Evolutionary conservation across 495 filamentous ascomycete genomes (phyloP).

Genomic region (Letharia lupina): DNA sequence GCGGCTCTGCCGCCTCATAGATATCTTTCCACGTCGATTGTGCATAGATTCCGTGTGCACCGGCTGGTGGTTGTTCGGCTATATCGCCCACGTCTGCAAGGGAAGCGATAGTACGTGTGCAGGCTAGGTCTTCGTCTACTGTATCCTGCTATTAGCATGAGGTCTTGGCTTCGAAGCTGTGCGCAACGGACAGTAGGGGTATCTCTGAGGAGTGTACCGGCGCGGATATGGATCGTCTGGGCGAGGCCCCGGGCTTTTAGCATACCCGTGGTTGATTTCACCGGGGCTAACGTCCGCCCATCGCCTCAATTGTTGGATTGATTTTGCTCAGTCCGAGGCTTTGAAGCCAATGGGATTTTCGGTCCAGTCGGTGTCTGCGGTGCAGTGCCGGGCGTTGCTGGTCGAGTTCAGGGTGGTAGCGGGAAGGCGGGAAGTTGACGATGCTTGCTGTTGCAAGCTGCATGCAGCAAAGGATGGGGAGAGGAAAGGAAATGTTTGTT

Average conservation of each 20-base stretch:
- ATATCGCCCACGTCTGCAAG: background rate
- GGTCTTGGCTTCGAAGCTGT: background rate
- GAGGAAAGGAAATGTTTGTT: background rate
- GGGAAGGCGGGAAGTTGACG: background rate
- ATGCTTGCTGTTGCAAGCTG: background rate
- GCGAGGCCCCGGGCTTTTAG: background rate
- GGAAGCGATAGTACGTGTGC: background rate
- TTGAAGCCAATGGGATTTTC: background rate
- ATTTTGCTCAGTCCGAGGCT: background rate
- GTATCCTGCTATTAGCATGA: background rate
- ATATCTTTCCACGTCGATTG: background rate
- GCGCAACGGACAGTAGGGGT: background rate
- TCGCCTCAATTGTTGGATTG: background rate
- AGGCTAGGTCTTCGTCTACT: background rate
- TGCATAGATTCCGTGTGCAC: background rate
- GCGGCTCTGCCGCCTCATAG: background rate
- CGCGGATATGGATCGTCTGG: background rate
- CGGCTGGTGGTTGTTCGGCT: background rate
- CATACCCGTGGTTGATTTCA: background rate
- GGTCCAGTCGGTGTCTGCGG: background rate
- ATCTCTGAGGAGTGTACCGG: background rate
- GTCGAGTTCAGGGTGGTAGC: too few relatives aligned
- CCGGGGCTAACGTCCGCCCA: background rate
- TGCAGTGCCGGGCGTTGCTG: background rate
- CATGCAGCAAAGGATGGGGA: background rate